A percentile compares a stretch with the other conserved stretches of the same genome.
Evolutionary conservation across 257 asterid genomes (phyloP).

Genomic region (Nicotiana undulata): DNA sequence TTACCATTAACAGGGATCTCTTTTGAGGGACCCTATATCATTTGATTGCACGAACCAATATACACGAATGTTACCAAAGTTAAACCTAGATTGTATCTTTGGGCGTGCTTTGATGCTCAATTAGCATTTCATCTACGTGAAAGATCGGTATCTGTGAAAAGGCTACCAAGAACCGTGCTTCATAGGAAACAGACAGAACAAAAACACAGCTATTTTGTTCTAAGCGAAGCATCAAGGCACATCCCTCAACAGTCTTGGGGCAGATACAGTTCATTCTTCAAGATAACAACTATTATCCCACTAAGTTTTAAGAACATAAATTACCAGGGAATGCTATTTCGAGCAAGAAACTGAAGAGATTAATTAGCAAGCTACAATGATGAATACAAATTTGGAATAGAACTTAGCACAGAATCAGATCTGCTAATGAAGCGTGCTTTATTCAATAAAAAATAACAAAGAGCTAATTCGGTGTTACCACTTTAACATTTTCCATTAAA

Average conservation of each 20-base stretch:
- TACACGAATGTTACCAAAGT: not conserved
- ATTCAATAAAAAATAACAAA: not conserved
- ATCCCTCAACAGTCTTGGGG: not conserved
- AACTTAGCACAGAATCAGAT: not conserved
- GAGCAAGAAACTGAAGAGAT: not conserved
- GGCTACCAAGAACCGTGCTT: not conserved
- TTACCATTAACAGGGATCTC: not conserved
- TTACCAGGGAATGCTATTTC: not conserved
- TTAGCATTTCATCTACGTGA: not conserved
- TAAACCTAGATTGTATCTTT: not conserved
- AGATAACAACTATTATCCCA: not conserved
- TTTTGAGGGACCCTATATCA: not conserved
- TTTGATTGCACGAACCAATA: not conserved
- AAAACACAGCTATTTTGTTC: not conserved
- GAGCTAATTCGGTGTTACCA: not conserved
- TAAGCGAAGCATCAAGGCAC: not conserved
- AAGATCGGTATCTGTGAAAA: not conserved
- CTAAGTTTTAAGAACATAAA: not conserved
- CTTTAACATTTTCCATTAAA: not conserved
- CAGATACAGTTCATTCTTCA: not conserved
- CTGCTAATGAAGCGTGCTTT: not conserved
- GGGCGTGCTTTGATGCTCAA: not conserved
- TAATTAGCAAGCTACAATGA: not conserved
- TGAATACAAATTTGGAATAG: not conserved
- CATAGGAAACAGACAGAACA: not conserved